Evolutionary conservation across 2,329 filamentous ascomycete genomes (phyloP).

Genomic region (Ophiocordyceps polyrhachis-furcata): DNA sequence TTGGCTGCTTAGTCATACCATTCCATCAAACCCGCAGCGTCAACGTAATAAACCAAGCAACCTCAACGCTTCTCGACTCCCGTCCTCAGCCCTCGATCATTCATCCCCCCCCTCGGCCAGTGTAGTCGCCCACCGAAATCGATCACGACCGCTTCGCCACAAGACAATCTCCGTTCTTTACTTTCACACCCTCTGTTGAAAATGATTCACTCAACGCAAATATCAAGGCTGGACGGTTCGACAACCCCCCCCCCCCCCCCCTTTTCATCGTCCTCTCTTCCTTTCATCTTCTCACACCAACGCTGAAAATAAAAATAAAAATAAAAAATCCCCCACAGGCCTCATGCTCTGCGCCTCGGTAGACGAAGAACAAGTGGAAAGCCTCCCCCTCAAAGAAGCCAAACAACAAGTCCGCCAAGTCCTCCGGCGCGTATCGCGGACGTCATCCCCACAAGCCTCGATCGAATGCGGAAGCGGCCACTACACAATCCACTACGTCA

Average conservation of each 20-base stretch:
- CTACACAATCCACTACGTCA: slow-evolving; percentile 81
- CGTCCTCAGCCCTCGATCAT: no score
- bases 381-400: slow-evolving; percentile 57
- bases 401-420: slow-evolving; percentile 85
- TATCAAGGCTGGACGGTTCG: slow-evolving; percentile 76
- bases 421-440: slow-evolving; percentile 71
- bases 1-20: background rate
- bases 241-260: slow-evolving; percentile 1
- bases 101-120: no score
- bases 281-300: no score
- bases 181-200: no score
- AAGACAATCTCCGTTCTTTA: no score
- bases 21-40: no score
- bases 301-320: no score
- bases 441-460: slow-evolving; percentile 75
- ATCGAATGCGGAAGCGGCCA: slow-evolving; percentile 67
- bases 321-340: slow-evolving; percentile 36
- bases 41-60: no score
- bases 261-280: background rate
- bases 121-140: no score
- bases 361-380: slow-evolving; percentile 66
- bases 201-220: slow-evolving; percentile 88
- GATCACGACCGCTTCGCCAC: no score
- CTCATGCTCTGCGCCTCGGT: slow-evolving; percentile 89
- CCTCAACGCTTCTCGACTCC: no score